Conservation (phyloP, 768 basidiomycete species). For the Tricholoma flavovirens region DNA sequence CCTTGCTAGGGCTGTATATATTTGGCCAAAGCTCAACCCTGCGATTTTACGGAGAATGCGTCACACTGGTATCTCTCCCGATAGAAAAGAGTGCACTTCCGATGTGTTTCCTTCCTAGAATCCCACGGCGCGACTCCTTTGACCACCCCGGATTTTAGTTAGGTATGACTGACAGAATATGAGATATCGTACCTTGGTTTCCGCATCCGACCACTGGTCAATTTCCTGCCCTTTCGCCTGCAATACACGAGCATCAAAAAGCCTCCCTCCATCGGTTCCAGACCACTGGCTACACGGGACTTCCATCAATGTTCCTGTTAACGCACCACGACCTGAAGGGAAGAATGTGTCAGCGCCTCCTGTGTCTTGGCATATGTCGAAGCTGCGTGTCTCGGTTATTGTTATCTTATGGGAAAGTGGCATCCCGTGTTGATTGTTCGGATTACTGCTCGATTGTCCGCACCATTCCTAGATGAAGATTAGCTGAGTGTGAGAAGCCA, state of each 20-base stretch:
- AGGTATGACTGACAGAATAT: not conserved
- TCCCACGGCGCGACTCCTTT: not conserved
- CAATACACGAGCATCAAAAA: conserved; percentile 34
- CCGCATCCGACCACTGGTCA: conserved; percentile 46
- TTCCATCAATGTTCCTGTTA: conserved; percentile 48
- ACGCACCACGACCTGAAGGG: conserved; percentile 49
- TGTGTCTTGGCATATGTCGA: conserved; percentile 57
- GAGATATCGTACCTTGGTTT: conserved; percentile 37
- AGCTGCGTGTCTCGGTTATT: conserved; percentile 27
- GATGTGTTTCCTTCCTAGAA: not conserved
- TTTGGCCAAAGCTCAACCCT: conserved; percentile 36
- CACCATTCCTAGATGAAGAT: conserved; percentile 38
- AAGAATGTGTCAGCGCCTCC: conserved; percentile 49
- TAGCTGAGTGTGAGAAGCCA: not conserved
- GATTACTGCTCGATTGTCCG: conserved; percentile 39
- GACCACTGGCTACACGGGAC: conserved; percentile 53
- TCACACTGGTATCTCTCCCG: not conserved
- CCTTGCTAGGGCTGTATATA: conserved; percentile 17
- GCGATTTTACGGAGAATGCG: conserved; percentile 23
- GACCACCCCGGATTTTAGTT: not conserved
- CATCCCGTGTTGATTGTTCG: conserved; percentile 36
- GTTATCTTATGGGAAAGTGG: conserved; percentile 22
- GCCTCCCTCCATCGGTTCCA: conserved; percentile 39
- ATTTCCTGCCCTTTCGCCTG: conserved; percentile 38
- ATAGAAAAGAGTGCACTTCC: not conserved